phyloP scores from a whole-genome alignment of 2,329 filamentous ascomycete genomes.

The Magnaporthiopsis poae region DNA sequence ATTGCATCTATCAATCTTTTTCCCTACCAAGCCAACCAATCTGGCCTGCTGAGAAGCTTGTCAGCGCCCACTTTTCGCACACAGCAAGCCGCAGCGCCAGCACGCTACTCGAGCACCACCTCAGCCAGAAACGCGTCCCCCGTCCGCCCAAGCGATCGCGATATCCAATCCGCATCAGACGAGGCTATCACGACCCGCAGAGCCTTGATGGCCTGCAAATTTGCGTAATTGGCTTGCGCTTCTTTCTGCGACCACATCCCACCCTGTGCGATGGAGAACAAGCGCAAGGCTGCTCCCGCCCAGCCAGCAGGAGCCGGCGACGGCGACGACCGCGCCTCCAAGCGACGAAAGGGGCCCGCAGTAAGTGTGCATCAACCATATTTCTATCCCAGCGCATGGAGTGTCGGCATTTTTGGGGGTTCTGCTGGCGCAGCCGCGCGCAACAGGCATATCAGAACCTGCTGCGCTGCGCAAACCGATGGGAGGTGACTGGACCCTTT shows the following conservation, averaged over 20 bases:
- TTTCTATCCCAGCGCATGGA: not conserved
- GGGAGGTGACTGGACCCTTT: not conserved
- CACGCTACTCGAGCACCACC: constrained; percentile 7
- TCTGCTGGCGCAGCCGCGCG: not conserved
- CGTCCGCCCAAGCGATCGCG: not conserved
- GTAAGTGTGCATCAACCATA: constrained; percentile 24
- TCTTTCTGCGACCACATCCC: constrained; percentile 9
- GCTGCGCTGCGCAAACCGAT: not conserved
- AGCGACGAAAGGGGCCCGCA: constrained; percentile 45
- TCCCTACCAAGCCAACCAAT: not conserved
- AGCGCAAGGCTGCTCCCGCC: constrained; percentile 40
- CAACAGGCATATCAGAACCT: not conserved
- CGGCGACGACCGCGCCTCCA: constrained; percentile 42
- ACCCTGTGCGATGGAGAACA: constrained; percentile 39
- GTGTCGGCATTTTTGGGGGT: not conserved
- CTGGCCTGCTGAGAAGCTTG: not conserved
- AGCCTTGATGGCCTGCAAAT: constrained; percentile 2
- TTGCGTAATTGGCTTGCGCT: constrained; percentile 2
- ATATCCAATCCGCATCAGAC: constrained; percentile 1
- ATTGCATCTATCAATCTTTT: not conserved
- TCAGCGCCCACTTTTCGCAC: constrained; percentile 5
- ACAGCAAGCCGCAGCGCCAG: constrained; percentile 4
- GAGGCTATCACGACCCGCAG: constrained; percentile 4
- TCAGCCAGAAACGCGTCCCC: constrained; percentile 2
- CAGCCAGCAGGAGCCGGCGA: constrained; percentile 36